Evolutionary conservation across 129 eudicot genomes (phyloP).

Genomic region (Lactuca saligna): DNA sequence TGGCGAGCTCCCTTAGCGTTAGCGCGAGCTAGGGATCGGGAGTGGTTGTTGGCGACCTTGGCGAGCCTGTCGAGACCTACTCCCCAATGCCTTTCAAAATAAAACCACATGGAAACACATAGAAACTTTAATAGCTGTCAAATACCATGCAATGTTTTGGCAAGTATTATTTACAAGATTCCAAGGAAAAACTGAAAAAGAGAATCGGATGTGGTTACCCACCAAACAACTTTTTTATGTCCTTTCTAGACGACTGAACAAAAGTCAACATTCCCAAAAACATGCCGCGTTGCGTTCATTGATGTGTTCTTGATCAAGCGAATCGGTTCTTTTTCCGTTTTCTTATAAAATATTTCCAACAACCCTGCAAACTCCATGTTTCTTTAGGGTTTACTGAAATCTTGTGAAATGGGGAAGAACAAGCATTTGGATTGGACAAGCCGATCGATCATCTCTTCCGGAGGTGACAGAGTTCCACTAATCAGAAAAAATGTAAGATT

Average conservation of each 20-base stretch:
- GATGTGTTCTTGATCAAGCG: constrained; percentile 15
- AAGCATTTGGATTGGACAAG: constrained; percentile 47
- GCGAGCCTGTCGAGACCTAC: too few species aligned
- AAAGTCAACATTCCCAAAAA: constrained; percentile 15
- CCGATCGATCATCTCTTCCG: constrained; percentile 44
- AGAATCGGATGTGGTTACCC: not conserved
- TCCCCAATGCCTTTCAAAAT: too few species aligned
- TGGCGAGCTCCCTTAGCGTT: too few species aligned
- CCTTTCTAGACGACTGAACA: not conserved
- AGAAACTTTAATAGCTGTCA: too few species aligned
- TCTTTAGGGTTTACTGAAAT: constrained; percentile 30
- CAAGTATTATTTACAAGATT: too few species aligned
- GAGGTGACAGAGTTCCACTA: constrained; percentile 42
- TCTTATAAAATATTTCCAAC: not conserved
- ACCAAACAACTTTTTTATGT: not conserved
- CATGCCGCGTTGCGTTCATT: constrained; percentile 1
- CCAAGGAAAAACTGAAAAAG: not conserved
- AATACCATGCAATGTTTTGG: too few species aligned
- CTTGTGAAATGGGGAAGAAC: constrained; percentile 49
- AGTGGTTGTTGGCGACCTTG: too few species aligned
- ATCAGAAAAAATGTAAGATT: constrained; percentile 35
- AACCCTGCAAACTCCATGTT: not conserved
- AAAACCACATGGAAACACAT: too few species aligned
- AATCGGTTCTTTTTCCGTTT: not conserved
- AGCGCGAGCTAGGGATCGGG: too few species aligned